Evolutionary conservation across 345 rosid species (phyloP), one percentile per base, ranked within the genome.

Genomic region (Sonneratia caseolaris): DNA sequence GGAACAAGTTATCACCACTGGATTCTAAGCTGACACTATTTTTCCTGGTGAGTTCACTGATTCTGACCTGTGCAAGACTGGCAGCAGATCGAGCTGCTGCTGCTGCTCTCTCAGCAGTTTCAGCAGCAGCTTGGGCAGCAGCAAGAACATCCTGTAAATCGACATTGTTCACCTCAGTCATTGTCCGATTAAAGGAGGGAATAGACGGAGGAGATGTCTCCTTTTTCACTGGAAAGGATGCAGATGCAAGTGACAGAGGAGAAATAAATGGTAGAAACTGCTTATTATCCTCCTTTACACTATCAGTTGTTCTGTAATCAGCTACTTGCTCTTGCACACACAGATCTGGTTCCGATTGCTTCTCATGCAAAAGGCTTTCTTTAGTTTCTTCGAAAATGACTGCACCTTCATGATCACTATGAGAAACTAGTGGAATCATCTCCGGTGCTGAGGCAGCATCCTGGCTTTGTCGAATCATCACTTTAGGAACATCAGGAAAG

Each of bases 121-220:
- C 97, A 35, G 96, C 97, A 77, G 98, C 98, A 70, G 93, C 82
- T 64, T 90, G 93, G 71, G 97, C 97, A 67, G 97, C 97, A 55
- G 80, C 87, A 73, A 94, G 71, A 51, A 94, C 93, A 73, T 94
- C 98, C 78, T 84, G 91, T 77, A 90, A 77, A 82, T 93, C 96
- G 59, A 83, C 75, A 56, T 83, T 84, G 64, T 80, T 79, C 21
- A 74, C 75, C 64, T 83, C 85, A 72, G 76, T 83, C 78, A 81
- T 68, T 55, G 79, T 72, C 15, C 70, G 68, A 73, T 72, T 10
- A 72, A 78, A 62, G 68, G 73, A 66, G 81, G 19, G 70, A 22
- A 45, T 19, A 22, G 49, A 36, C 67, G 79, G 47, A 51, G 59
- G 49, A 37, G 47, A 51, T 18, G 48, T 37, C 45, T 48, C 69